Percentiles rank a stretch among this genome's conserved stretches.
Evolutionary conservation across 2,329 filamentous ascomycete genomes (phyloP).

Genomic region (Lasiodiplodia citricola): DNA sequence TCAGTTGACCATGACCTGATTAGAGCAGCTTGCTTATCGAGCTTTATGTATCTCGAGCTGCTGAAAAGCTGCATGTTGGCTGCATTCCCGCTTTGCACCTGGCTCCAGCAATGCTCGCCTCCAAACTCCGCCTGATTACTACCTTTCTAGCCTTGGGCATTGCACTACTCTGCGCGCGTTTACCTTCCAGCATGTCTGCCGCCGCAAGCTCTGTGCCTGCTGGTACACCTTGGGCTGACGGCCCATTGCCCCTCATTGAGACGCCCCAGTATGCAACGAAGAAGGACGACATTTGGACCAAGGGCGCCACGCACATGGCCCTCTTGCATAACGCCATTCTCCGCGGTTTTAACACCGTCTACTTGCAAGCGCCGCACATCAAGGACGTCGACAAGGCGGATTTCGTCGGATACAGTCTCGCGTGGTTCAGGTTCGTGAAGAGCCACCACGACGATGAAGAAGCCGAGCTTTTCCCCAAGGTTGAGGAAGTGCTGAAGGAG

Average conservation of each 20-base stretch:
- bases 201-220: constrained; percentile 1
- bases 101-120: constrained; percentile 12
- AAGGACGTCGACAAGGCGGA: constrained; percentile 38
- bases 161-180: constrained; percentile 12
- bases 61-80: constrained; percentile 10
- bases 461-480: constrained; percentile 40
- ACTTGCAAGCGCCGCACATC: constrained; percentile 44
- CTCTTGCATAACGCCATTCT: constrained; percentile 49
- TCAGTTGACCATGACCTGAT: constrained; percentile 24
- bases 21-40: constrained; percentile 6
- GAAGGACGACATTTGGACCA: constrained; percentile 41
- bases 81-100: neutral
- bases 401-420: constrained; percentile 43
- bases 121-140: neutral
- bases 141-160: constrained; percentile 7
- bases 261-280: constrained; percentile 41
- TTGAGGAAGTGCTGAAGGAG: constrained; percentile 37
- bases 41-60: constrained; percentile 7
- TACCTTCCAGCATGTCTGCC: constrained; percentile 19
- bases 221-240: constrained; percentile 39
- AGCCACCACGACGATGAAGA: constrained; percentile 47
- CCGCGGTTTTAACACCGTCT: constrained; percentile 49
- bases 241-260: constrained; percentile 35
- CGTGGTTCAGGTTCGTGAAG: constrained; percentile 44
- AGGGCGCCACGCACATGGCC: constrained; percentile 44